Base-by-base conservation (phyloP, 2,329 filamentous ascomycete genomes). In the Ascochyta clinopodiicola region DNA sequence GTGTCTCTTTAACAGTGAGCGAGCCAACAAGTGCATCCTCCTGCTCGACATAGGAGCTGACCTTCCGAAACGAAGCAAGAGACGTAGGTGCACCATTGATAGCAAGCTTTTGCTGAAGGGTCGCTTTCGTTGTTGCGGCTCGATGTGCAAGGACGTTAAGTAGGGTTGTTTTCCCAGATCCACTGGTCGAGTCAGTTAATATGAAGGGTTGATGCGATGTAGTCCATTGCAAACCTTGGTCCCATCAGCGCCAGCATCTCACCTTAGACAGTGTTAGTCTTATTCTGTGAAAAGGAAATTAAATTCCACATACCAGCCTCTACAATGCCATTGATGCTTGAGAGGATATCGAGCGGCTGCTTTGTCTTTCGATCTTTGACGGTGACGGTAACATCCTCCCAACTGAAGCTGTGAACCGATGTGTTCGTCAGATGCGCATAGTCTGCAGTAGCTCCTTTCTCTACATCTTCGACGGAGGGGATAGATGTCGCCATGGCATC, bases 1-100 rank as follows among this genome's bases (percentile, higher is more conserved):
- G 77, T 0, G 91, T 96, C 78, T 96, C 92, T 25, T 84, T 81
- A 8, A 94, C 90, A 0, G 91, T 96, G 61, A 96, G 79, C 0
- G 88, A 88, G 4, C 91, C 92, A 45, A 94, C 89, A 12, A 96
- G 81, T 1, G 90, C 88, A 78, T 96, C 92, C 62, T 96, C 91
- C 73, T 96, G 92, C 78, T 96, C 92, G 21, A 96, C 92, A 69
- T 92, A 96, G 42, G 86, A 86, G 50, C 85, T 88, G 44, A 94
- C 80, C 43, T 84, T 80, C 17, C 86, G 84, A 63, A 94, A 88
- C 0, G 79, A 78, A 7, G 79, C 72, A 7, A 79, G 75, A 1
- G 85, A 81, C 3, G 86, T 76, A 4, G 75, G 67, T 2, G 69
- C 71, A 27, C 89, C 89, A 72, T 95, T 92, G 62, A 91, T 80